A percentile compares a stretch with the other conserved stretches of the same genome.
Evolutionary conservation across 1,284 basidiomycete genomes (phyloP).

Genomic region (Uromyces viciae-fabae): DNA sequence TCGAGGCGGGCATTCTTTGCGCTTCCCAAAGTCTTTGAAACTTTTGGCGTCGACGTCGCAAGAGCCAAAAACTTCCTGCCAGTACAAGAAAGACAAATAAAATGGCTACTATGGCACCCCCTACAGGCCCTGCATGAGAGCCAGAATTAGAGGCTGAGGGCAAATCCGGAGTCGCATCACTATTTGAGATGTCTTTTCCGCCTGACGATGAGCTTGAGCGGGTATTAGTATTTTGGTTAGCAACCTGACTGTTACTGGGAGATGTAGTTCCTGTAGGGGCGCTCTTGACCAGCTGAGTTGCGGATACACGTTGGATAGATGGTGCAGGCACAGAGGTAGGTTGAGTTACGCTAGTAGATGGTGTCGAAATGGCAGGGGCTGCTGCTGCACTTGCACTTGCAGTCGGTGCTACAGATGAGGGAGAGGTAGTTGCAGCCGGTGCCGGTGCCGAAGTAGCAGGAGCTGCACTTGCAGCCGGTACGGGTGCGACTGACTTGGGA

Average conservation of each 20-base stretch:
- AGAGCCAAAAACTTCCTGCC: not conserved
- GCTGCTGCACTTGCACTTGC: not conserved
- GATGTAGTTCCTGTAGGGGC: not conserved
- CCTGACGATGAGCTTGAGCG: not conserved
- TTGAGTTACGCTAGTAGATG: too few relatives aligned
- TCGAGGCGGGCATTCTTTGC: not conserved
- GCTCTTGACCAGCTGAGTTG: not conserved
- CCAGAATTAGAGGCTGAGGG: not conserved
- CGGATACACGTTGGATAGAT: not conserved
- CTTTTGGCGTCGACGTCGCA: constrained; percentile 1
- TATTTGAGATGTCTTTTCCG: not conserved
- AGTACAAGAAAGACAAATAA: not conserved
- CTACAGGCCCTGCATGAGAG: not conserved
- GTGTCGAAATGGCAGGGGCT: not conserved
- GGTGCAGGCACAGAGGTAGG: too few relatives aligned
- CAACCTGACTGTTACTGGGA: not conserved
- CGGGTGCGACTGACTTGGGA: not conserved
- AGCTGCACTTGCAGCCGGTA: not conserved
- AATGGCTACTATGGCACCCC: not conserved
- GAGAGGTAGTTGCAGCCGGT: not conserved
- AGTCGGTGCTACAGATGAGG: too few relatives aligned
- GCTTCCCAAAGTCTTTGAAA: not conserved
- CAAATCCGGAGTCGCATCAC: not conserved
- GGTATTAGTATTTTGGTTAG: not conserved
- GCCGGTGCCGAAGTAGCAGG: not conserved